A percentile compares a stretch with the other conserved stretches of the same genome.
Evolutionary conservation across 306 rosid species (phyloP).

Genomic region (Acacia melanoxylon): DNA sequence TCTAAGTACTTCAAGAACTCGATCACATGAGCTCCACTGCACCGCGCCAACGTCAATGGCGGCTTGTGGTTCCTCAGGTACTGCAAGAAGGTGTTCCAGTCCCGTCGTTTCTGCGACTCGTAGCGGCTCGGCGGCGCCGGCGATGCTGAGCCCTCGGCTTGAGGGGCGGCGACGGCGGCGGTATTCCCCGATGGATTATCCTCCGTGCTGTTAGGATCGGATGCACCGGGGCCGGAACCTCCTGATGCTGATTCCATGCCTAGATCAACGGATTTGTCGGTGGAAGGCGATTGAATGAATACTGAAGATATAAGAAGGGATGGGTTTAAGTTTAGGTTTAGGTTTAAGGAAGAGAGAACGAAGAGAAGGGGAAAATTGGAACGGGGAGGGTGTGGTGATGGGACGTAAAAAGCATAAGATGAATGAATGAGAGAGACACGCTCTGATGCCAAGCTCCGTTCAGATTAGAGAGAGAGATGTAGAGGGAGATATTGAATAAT

Average conservation of each 20-base stretch:
- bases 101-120: conserved; percentile 92
- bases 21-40: conserved; percentile 98
- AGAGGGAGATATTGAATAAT: neutral
- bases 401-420: conserved; percentile 71
- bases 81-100: conserved; percentile 97
- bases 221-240: conserved; percentile 23
- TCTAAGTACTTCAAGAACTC: conserved; percentile 89
- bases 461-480: neutral
- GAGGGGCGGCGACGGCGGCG: neutral
- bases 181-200: conserved; percentile 25
- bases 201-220: conserved; percentile 37
- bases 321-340: neutral
- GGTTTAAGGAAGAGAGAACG: neutral
- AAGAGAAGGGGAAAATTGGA: neutral
- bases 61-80: conserved; percentile 93
- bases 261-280: neutral
- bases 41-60: conserved; percentile 77
- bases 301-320: neutral
- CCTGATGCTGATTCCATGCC: conserved; percentile 72
- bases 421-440: conserved; percentile 60
- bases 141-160: conserved; percentile 37
- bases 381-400: conserved; percentile 45
- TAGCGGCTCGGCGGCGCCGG: conserved; percentile 79
- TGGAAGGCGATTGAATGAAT: neutral
- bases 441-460: neutral